Evolutionary conservation across 1,284 basidiomycete species (phyloP), one percentile per base, ranked within the genome.

Genomic region (Cutaneotrichosporon curvatum): DNA sequence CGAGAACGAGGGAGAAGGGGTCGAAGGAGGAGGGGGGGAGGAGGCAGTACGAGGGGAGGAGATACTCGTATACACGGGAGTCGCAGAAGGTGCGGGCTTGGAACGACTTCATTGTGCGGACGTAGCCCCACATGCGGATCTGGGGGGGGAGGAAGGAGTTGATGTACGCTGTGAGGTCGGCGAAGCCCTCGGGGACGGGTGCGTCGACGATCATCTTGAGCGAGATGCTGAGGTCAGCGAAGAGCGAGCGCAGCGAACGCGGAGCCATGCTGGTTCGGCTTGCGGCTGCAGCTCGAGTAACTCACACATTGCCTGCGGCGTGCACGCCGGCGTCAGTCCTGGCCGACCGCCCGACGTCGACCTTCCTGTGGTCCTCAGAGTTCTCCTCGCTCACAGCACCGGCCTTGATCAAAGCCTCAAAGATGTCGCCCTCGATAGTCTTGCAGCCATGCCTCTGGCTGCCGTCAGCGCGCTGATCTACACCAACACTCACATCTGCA

Each of bases 301-400:
- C 62, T 57, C 36, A 69, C 67, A 62, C 76, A 66, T 99, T 99
- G 11, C 92, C 88, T 7, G 91, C 92, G 5, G 95, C 95, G 65
- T 97, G 92, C 5, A 99, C 95, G 16, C 95, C 95, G 1, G 92
- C 87, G 68, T 99, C 95, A 1, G 95, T 99, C 2, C 95, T 78
- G 6, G 95, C 95, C 2, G 94, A 88, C 32, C 95, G 81, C 37
- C 82, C 83, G 12, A 98, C 79, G 40, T 79, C 81, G 43, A 92
- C 85, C 75, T 97, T 97, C 41, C 81, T 80, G 22, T 90, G 87
- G 69, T 96, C 85, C 52, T 87, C 81, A 0, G 91, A 83, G 62
- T 99, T 99, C 63, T 96, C 92, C 48, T 83, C 76, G 31, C 87
- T 92, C 10, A 99, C 84, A 4, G 89, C 91, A 7, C 92, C 94